Evolutionary conservation across 805 yeast genomes (phyloP), one percentile per base, ranked within the genome.

Genomic region (Kuraishia borneana): DNA sequence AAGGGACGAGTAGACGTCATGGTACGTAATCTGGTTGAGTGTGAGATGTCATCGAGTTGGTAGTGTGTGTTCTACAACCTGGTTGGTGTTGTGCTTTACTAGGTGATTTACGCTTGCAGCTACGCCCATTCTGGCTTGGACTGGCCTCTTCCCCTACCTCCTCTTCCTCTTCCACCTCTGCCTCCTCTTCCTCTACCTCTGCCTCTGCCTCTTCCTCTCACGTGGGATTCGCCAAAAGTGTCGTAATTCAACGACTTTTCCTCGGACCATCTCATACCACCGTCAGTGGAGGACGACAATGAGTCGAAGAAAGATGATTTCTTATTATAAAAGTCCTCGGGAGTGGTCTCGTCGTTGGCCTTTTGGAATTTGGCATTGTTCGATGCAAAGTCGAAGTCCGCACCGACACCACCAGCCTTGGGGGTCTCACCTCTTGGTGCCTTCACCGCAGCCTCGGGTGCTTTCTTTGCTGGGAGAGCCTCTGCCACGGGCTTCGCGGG

Each of bases 1-100:
- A 92, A 84, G 16, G 97, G 96, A 39, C 70, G 72, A 10, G 88
- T 65, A 0, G 96, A 82, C 3, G 96, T 82, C 98, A 89, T 89
- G 27, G 3, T 18, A 20, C n/a, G 10, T n/a, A n/a, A n/a, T n/a
- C n/a, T n/a, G n/a, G n/a, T n/a, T n/a, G n/a, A n/a, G n/a, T n/a
- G n/a, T n/a, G n/a, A n/a, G n/a, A n/a, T n/a, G n/a, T n/a, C n/a
- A n/a, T n/a, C n/a, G n/a, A n/a, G n/a, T n/a, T n/a, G n/a, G n/a
- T n/a, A n/a, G n/a, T n/a, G n/a, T n/a, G n/a, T n/a, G n/a, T n/a
- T n/a, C n/a, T 21, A 21, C 10, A 7, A 21, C 23, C 7, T 7
- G 10, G 10, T 21, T 8, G 10, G 23, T 21, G 23, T 21, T 21
- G 23, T 21, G 23, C 23, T 26, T 26, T 7, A 9, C 29, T 13